Conservation (phyloP, 768 basidiomycete genomes). For the Porphyrellus cyaneotinctus region DNA sequence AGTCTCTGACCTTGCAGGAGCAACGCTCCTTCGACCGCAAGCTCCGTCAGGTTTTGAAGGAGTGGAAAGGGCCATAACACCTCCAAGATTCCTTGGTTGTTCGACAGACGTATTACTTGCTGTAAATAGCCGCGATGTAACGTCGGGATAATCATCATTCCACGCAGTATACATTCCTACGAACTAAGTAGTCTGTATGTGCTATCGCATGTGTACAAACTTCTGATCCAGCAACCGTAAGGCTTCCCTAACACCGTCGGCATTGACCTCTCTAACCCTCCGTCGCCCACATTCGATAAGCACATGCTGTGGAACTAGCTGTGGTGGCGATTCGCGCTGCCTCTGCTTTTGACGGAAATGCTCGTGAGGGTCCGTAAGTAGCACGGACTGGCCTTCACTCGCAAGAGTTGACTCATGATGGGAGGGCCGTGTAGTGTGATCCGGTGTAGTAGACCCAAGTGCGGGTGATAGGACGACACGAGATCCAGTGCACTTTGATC, state of each 20-base stretch:
- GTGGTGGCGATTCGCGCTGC: constrained; percentile 42
- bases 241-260: constrained; percentile 72
- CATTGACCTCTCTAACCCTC: constrained; percentile 60
- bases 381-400: constrained; percentile 35
- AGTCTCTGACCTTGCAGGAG: constrained; percentile 29
- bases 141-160: background rate
- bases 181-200: background rate
- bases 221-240: constrained; percentile 69
- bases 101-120: background rate
- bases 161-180: background rate
- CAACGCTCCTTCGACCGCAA: constrained; percentile 38
- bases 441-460: constrained; percentile 46
- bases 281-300: constrained; percentile 60
- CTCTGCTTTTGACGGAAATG: constrained; percentile 46
- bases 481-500: constrained; percentile 74
- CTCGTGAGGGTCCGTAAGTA: constrained; percentile 53
- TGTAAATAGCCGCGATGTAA: background rate
- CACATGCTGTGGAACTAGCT: constrained; percentile 58
- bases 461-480: constrained; percentile 56
- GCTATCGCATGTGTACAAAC: constrained; percentile 39
- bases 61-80: constrained; percentile 20
- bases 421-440: constrained; percentile 28
- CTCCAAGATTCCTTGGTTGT: background rate
- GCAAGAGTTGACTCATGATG: constrained; percentile 8
- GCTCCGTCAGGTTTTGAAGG: constrained; percentile 29